Evolutionary conservation across 2,329 filamentous ascomycete genomes (phyloP).

Genomic region (Exophiala xenobiotica): DNA sequence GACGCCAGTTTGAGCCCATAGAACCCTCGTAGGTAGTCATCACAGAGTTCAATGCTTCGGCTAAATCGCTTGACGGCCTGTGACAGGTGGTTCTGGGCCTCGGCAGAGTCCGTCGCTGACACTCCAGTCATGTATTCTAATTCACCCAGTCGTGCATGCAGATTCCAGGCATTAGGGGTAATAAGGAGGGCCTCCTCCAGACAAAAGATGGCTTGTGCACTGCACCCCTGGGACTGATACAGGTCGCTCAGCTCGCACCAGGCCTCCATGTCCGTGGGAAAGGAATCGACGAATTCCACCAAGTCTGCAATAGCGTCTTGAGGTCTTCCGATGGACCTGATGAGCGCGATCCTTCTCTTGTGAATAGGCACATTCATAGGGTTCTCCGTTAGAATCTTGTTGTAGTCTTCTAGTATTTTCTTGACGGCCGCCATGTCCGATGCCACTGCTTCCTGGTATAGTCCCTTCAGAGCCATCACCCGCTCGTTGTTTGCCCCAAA

Average conservation of each 20-base stretch:
- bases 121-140: slow-evolving; percentile 63
- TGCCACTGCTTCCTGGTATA: slow-evolving; percentile 82
- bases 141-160: slow-evolving; percentile 85
- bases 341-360: slow-evolving; percentile 78
- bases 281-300: slow-evolving; percentile 73
- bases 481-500: slow-evolving; percentile 85
- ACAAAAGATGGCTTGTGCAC: slow-evolving; percentile 79
- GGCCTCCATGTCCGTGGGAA: slow-evolving; percentile 85
- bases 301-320: slow-evolving; percentile 73
- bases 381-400: slow-evolving; percentile 69
- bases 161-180: slow-evolving; percentile 91
- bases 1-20: slow-evolving; percentile 72
- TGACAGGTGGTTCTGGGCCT: slow-evolving; percentile 54
- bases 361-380: slow-evolving; percentile 79
- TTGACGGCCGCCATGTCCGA: slow-evolving; percentile 64
- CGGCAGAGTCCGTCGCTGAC: slow-evolving; percentile 37
- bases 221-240: slow-evolving; percentile 76
- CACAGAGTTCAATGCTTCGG: slow-evolving; percentile 88
- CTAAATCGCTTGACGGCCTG: slow-evolving; percentile 83
- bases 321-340: slow-evolving; percentile 69
- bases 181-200: slow-evolving; percentile 87
- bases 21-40: slow-evolving; percentile 86
- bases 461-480: slow-evolving; percentile 75
- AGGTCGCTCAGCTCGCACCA: slow-evolving; percentile 91
- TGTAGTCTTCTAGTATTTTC: slow-evolving; percentile 72